These are phyloP conservation scores for Petunia secreta DNA, from an alignment of 257 asterid genomes.

Conservation along the genomic window DNA sequence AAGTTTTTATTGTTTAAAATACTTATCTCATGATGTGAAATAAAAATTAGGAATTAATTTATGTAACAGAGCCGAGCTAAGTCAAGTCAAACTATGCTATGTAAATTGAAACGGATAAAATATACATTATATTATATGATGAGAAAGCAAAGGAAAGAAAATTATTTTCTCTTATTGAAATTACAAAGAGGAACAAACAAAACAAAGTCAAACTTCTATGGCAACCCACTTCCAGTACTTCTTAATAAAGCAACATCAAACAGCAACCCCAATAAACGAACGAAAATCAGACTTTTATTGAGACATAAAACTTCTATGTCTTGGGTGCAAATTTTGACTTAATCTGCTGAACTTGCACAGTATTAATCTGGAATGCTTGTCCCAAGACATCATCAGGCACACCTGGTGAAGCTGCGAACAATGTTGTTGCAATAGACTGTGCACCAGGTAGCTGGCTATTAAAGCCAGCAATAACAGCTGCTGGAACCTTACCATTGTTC, in stretches of 20 bases:
- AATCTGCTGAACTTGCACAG: conserved; percentile 62
- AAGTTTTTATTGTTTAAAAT: too few species aligned
- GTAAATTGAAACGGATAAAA: too few species aligned
- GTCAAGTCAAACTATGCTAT: too few species aligned
- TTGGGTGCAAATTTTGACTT: conserved; percentile 67
- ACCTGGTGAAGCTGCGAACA: conserved; percentile 64
- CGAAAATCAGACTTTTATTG: background rate
- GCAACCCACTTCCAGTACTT: background rate
- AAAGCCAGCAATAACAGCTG: conserved; percentile 73
- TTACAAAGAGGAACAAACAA: background rate
- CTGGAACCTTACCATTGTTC: conserved; percentile 58
- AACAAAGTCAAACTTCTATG: background rate
- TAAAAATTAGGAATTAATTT: too few species aligned
- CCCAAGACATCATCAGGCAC: conserved; percentile 71
- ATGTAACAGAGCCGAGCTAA: too few species aligned
- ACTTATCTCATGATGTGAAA: too few species aligned
- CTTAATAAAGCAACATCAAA: background rate
- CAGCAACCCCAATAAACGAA: background rate
- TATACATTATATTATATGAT: too few species aligned
- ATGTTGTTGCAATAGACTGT: conserved; percentile 59
- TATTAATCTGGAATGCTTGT: conserved; percentile 57
- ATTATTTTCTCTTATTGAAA: background rate
- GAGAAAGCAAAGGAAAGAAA: too few species aligned
- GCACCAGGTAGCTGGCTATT: conserved; percentile 85
- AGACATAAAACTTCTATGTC: conserved; percentile 28